Conservation (phyloP, 2,329 filamentous ascomycete species). For the Plenodomus tracheiphilus region DNA sequence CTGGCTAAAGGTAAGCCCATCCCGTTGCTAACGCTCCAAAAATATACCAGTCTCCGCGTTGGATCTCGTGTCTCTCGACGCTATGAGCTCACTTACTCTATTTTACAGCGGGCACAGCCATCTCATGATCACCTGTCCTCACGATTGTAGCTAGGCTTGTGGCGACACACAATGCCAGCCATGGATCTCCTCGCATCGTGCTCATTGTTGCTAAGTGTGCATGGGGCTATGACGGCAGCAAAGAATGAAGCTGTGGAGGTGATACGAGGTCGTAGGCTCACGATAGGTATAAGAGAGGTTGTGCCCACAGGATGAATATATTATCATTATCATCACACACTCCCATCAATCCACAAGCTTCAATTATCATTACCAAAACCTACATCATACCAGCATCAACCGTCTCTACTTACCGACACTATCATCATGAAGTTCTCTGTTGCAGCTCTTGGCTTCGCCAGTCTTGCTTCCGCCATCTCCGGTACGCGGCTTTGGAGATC, state of each 20-base stretch:
- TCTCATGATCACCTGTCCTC: constrained; percentile 34
- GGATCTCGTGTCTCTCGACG: constrained; percentile 29
- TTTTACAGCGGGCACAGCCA: constrained; percentile 19
- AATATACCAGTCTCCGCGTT: constrained; percentile 35
- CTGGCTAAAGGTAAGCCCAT: constrained; percentile 16
- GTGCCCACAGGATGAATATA: constrained; percentile 9
- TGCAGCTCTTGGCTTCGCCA: constrained; percentile 30
- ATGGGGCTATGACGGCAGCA: constrained; percentile 20
- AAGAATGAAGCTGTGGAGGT: constrained; percentile 16
- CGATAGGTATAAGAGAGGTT: constrained; percentile 32
- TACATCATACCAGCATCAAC: background rate
- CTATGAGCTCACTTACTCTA: constrained; percentile 38
- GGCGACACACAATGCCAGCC: constrained; percentile 15
- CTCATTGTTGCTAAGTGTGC: constrained; percentile 23
- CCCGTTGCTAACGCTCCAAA: constrained; percentile 34
- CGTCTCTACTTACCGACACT: constrained; percentile 3
- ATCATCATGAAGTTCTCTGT: constrained; percentile 42
- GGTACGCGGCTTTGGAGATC: constrained; percentile 12
- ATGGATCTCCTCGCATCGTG: constrained; percentile 26
- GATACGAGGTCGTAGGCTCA: constrained; percentile 12
- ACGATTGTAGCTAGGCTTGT: constrained; percentile 21
- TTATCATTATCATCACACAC: constrained; percentile 17
- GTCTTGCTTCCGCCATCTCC: constrained; percentile 39
- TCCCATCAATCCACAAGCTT: background rate
- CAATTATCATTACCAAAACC: background rate